phyloP scores from a whole-genome alignment of 1,139 yeast species.

The Pneumocystis carinii region DNA sequence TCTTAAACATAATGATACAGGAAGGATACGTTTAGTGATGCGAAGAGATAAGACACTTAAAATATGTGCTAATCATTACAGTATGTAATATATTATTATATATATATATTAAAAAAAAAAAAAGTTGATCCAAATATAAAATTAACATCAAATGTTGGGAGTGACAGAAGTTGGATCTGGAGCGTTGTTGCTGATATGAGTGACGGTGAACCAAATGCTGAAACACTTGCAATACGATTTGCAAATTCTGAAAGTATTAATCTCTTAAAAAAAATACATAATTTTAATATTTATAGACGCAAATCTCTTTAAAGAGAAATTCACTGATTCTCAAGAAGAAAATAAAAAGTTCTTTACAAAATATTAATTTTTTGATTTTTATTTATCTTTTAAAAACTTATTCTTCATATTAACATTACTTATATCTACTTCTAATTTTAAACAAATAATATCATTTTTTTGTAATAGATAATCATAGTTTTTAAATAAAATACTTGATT shows the following conservation, averaged over 20 bases:
- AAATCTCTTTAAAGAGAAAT: slow-evolving; percentile 83
- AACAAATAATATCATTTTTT: not conserved
- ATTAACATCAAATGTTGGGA: slow-evolving; percentile 85
- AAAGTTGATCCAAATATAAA: slow-evolving; percentile 58
- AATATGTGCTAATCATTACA: slow-evolving; percentile 93
- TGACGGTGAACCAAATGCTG: slow-evolving; percentile 93
- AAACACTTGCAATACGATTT: slow-evolving; percentile 90
- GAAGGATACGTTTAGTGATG: slow-evolving; percentile 82
- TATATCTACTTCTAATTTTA: not conserved
- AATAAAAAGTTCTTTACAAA: slow-evolving; percentile 33
- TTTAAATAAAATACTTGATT: not conserved
- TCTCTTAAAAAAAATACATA: not conserved
- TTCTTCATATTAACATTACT: not conserved
- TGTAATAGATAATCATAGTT: not conserved
- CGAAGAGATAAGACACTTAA: slow-evolving; percentile 97
- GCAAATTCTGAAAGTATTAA: slow-evolving; percentile 67
- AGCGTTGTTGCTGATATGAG: slow-evolving; percentile 86
- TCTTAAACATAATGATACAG: slow-evolving; percentile 68
- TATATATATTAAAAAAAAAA: not conserved
- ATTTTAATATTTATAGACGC: slow-evolving; percentile 33
- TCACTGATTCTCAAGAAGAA: slow-evolving; percentile 60
- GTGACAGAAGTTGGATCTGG: slow-evolving; percentile 98
- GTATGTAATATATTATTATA: slow-evolving; percentile 10
- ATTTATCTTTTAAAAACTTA: not conserved
- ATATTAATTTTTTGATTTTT: not conserved